phyloP scores from a whole-genome alignment of 2,329 filamentous ascomycete genomes.

The Fusarium pininemorale region DNA sequence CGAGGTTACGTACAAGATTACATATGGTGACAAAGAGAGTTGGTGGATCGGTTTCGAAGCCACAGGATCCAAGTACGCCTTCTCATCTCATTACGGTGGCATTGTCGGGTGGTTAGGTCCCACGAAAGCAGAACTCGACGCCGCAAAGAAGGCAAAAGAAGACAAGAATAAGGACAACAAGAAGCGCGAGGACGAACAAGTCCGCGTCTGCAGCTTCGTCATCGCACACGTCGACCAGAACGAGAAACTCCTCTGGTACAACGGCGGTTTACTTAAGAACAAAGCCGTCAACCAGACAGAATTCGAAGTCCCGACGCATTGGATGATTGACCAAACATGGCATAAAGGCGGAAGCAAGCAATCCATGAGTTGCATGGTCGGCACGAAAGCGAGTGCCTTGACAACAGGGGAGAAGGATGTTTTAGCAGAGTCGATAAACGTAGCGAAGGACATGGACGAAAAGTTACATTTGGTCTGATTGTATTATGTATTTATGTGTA shows the following conservation, averaged over 20 bases:
- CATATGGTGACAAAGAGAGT: slow-evolving; percentile 57
- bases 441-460: slow-evolving; percentile 21
- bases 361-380: slow-evolving; percentile 52
- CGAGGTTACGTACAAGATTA: slow-evolving; percentile 52
- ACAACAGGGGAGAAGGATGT: not conserved
- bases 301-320: slow-evolving; percentile 50
- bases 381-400: slow-evolving; percentile 11
- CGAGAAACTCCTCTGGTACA: slow-evolving; percentile 53
- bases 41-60: slow-evolving; percentile 58
- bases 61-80: slow-evolving; percentile 49
- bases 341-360: slow-evolving; percentile 46
- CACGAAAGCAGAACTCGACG: not conserved
- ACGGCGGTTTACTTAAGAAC: slow-evolving; percentile 54
- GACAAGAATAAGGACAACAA: not conserved
- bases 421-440: slow-evolving; percentile 8
- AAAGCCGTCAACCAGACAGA: slow-evolving; percentile 44
- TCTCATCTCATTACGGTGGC: slow-evolving; percentile 53
- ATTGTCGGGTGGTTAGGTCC: slow-evolving; percentile 49
- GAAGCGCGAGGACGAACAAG: slow-evolving; percentile 7
- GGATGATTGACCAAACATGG: slow-evolving; percentile 54
- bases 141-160: not conserved
- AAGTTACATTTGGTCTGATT: slow-evolving; percentile 3
- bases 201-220: slow-evolving; percentile 51
- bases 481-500: not conserved
- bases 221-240: slow-evolving; percentile 54